These are phyloP conservation scores for Lactifluus pinguis DNA, from an alignment of 768 basidiomycete genomes.

Conservation along the genomic window DNA sequence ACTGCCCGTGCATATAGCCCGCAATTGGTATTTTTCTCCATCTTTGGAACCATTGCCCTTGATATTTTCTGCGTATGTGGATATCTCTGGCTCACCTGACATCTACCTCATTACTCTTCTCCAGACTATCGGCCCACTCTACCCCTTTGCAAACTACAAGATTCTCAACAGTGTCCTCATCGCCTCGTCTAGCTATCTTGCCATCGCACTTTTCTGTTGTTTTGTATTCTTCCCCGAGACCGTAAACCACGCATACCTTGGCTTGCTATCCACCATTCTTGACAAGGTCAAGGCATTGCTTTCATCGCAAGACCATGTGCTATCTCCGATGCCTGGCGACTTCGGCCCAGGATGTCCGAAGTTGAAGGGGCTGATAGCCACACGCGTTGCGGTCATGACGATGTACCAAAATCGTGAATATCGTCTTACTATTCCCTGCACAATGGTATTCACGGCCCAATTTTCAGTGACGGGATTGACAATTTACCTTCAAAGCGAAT, in stretches of 20 bases:
- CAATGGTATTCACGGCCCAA: neutral
- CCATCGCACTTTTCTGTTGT: slow-evolving; percentile 36
- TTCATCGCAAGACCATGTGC: slow-evolving; percentile 27
- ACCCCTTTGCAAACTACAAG: slow-evolving; percentile 38
- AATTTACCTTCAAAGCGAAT: slow-evolving; percentile 33
- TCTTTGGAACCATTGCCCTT: slow-evolving; percentile 41
- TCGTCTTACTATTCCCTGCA: neutral
- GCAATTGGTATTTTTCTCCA: slow-evolving; percentile 34
- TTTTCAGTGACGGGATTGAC: slow-evolving; percentile 28
- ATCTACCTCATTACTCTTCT: neutral
- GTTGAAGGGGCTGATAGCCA: slow-evolving; percentile 19
- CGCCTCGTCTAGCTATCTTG: slow-evolving; percentile 38
- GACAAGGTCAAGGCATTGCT: slow-evolving; percentile 26
- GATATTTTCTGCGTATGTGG: slow-evolving; percentile 34
- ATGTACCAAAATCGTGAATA: slow-evolving; percentile 25
- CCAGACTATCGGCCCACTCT: slow-evolving; percentile 40
- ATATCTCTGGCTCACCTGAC: neutral
- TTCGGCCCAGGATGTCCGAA: slow-evolving; percentile 21
- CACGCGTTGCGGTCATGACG: slow-evolving; percentile 20
- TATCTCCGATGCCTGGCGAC: slow-evolving; percentile 20
- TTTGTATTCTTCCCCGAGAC: slow-evolving; percentile 46
- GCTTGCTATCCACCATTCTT: slow-evolving; percentile 25
- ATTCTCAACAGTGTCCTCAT: slow-evolving; percentile 36
- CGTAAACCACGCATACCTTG: slow-evolving; percentile 35
- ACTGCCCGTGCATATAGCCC: slow-evolving; percentile 38